Evolutionary conservation across 2,329 filamentous ascomycete species (phyloP).

Genomic region (Pyricularia pennisetigena): DNA sequence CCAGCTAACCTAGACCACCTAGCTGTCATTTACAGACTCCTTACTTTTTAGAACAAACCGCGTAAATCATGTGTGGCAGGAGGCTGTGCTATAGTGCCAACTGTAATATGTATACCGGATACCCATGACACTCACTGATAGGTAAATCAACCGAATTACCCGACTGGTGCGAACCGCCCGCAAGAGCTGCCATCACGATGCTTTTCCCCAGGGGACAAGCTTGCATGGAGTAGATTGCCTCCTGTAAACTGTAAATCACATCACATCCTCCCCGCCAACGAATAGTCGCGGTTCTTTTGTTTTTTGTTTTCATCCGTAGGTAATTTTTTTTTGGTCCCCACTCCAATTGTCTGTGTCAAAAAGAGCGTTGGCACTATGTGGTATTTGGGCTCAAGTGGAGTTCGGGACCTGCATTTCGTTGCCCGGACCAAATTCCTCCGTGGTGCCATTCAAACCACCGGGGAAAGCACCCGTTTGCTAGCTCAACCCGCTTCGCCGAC

Average conservation of each 20-base stretch:
- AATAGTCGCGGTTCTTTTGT: not conserved
- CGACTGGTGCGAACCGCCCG: not conserved
- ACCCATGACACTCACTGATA: not conserved
- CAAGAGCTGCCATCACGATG: too few species aligned
- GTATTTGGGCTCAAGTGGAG: not conserved
- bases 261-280: not conserved
- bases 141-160: not conserved
- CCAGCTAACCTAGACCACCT: not conserved
- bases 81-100: not conserved
- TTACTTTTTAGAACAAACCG: not conserved
- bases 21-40: not conserved
- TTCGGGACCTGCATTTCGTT: not conserved
- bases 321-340: not conserved
- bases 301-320: not conserved
- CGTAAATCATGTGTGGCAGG: not conserved
- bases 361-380: not conserved
- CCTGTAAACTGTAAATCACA: not conserved
- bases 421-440: not conserved
- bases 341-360: not conserved
- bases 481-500: not conserved
- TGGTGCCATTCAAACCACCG: not conserved
- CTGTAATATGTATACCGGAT: not conserved
- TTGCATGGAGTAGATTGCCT: not conserved
- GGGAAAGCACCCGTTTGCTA: not conserved
- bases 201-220: not conserved